Base-by-base conservation (phyloP, 495 filamentous ascomycete species). In the Articulospora tetracladia region DNA sequence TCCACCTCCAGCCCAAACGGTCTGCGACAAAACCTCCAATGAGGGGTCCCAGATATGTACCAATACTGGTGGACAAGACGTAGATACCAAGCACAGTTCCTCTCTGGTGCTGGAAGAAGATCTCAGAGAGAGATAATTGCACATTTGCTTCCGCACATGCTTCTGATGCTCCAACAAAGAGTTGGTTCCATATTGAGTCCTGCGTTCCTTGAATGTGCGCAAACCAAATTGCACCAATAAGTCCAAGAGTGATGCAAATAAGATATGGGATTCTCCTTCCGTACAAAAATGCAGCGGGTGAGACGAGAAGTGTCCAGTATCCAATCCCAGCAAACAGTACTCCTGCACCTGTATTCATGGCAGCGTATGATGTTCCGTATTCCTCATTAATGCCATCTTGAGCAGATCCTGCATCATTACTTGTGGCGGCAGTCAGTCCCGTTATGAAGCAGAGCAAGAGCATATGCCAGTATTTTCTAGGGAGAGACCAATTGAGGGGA, bases 11-110 rank as follows among this genome's bases (percentile, higher is more conserved):
- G 19, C 72, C 78, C 17, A 79, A 72, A 48, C 81, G 74, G 48
- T 86, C 70, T 0, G 85, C 83, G 59, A 97, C 86, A 12, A 84
- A 82, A 1, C 89, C 87, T 13, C 79, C 80, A 10, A 89, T 72
- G 3, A 96, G 67, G 1, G 93, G 91, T 0, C 91, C 93, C 0
- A 88, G 74, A 2, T 91, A 92, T 0, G 90, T 96, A 0, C 92
- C 93, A 11, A 87, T 60, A 60, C 58, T 60, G 1, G 58, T 60
- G 17, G 34, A 19, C 10, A 60, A n/a, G 3, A 60, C 58, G 26
- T 60, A 60, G 1, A 60, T 24, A 25, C 58, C 58, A 0, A 60
- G 25, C 6, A 60, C 51, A 48, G 32, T 30, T n/a, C 58, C 58
- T 47, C 58, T 27, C 20, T 60, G 58, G 28, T 60, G 58, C 23